Evolutionary conservation across 129 eudicot genomes (phyloP).

Genomic region (Helianthus tuberosus): DNA sequence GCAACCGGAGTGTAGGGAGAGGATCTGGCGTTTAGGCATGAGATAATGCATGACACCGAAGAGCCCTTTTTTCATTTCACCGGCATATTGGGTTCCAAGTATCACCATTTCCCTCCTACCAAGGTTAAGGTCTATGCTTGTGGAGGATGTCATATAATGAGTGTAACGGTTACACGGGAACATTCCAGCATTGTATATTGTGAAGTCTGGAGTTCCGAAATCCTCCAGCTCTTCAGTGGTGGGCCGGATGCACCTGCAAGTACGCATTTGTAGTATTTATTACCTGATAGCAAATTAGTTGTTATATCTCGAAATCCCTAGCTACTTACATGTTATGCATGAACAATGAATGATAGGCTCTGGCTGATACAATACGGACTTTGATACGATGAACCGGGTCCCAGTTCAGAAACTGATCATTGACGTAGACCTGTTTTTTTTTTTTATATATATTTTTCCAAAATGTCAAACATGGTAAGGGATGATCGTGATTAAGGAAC

Average conservation of each 20-base stretch:
- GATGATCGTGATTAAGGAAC: not conserved
- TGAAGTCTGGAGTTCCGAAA: conserved; percentile 97
- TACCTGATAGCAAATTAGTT: too few relatives aligned
- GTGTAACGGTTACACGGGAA: conserved; percentile 99
- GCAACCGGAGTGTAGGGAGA: conserved; percentile 98
- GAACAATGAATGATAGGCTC: conserved; percentile 97
- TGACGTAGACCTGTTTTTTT: conserved; percentile 67
- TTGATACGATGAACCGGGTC: conserved; percentile 78
- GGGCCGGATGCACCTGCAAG: conserved; percentile 98
- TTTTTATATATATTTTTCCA: too few relatives aligned
- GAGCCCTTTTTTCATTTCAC: conserved; percentile 99
- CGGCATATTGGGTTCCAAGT: conserved; percentile 98
- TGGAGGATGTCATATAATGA: conserved; percentile 98
- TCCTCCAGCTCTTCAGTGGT: conserved; percentile 95
- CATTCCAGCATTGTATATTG: conserved; percentile 97
- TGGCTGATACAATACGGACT: conserved; percentile 93
- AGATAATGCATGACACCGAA: conserved; percentile 97
- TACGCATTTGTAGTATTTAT: conserved; percentile 8
- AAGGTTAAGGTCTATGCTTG: conserved; percentile 94
- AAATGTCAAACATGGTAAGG: not conserved
- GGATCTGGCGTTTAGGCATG: conserved; percentile 97
- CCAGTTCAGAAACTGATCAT: conserved; percentile 94
- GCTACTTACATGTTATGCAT: conserved; percentile 96
- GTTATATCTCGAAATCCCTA: not conserved
- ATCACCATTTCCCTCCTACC: conserved; percentile 94